Evolutionary conservation across 345 rosid species (phyloP).

Genomic region (Lumnitzera littorea): DNA sequence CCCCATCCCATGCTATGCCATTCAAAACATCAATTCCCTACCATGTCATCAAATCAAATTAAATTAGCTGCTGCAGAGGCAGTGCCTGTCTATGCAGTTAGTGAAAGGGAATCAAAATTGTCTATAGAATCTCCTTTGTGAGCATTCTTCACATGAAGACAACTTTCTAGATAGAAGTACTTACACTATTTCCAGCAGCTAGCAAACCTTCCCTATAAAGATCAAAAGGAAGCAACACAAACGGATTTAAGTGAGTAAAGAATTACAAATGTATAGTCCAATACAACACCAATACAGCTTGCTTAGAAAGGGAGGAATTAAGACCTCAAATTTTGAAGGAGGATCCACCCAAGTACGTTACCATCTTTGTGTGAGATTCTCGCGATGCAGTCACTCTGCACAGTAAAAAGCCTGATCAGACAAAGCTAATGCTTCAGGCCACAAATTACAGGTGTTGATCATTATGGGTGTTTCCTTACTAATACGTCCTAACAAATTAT

Average conservation of each 20-base stretch:
- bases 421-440: neutral
- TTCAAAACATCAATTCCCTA: constrained; percentile 84
- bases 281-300: neutral
- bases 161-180: constrained; percentile 6
- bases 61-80: neutral
- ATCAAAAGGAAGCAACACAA: constrained; percentile 1
- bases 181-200: constrained; percentile 54
- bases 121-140: no score
- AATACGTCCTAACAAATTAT: no score
- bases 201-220: constrained; percentile 49
- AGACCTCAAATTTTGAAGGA: constrained; percentile 73
- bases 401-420: neutral
- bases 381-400: constrained; percentile 88
- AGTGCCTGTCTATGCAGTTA: neutral
- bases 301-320: constrained; percentile 2
- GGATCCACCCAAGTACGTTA: constrained; percentile 68
- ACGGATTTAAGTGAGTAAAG: constrained; percentile 1
- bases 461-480: no score
- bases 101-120: neutral
- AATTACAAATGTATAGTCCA: neutral
- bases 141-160: no score
- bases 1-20: constrained; percentile 91
- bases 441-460: neutral
- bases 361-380: constrained; percentile 75
- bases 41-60: constrained; percentile 6